Base-by-base conservation (phyloP, 2,329 filamentous ascomycete species). In the Penicillium sp. region DNA sequence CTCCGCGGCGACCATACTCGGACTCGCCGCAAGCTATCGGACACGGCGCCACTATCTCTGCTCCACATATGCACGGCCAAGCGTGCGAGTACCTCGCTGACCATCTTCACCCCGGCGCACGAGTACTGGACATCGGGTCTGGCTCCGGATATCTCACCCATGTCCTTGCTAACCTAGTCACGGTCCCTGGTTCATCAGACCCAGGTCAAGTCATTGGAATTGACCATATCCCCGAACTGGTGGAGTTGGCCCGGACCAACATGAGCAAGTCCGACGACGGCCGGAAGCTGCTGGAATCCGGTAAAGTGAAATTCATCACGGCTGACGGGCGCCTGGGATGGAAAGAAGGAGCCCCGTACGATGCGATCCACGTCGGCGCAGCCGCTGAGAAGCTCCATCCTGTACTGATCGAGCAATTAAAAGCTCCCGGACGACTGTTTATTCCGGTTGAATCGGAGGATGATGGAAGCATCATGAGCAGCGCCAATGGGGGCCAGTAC, bases 331-430 rank as follows among this genome's bases (percentile, higher is more conserved):
- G 86, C 4, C 76, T 79, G 51, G 86, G 86, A 1, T 85, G 79
- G 77, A 61, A 75, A 1, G 78, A 77, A 69, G 46, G 70, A 60
- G 59, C 79, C 71, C 51, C 82, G 0, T 98, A 91, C 76, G 89
- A 97, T 75, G 90, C 87, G 2, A 97, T 98, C 49, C 93, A 97
- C 65, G 93, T 97, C 2, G 93, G 93, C 0, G 93, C 93, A 0
- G 87, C 89, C 6, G 91, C 91, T 0, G 78, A 72, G 20, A 78
- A 82, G 61, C 70, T 95, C 44, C 90, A 95, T 64, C 64, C 78
- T 14, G 78, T 80, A 49, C 69, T 97, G 55, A 70, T 95, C 37
- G 78, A 83, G 24, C 93, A 97, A 72, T 71, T 98, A 56, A 82
- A 81, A 53, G 72, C 78, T 2, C 91, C 91, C 0, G 93, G 93